Evolutionary conservation across 345 rosid species (phyloP), one percentile per base, ranked within the genome.

Genomic region (Populus nigra): DNA sequence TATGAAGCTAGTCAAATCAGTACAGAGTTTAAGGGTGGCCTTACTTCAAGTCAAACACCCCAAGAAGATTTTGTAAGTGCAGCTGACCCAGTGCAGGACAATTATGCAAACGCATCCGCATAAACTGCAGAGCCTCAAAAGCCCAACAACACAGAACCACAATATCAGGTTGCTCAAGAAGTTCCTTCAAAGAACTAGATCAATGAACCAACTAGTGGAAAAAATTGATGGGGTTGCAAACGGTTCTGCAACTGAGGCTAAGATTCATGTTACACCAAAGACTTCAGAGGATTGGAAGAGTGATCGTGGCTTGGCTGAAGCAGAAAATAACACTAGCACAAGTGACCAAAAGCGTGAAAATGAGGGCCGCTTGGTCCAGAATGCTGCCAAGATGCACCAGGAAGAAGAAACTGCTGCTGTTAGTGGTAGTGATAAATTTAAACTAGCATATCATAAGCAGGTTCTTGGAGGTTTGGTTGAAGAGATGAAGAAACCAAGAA

Each of bases 41-140:
- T 33, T 57, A 13, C 89, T 90, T 27, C n/a, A 3, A 7, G 35
- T 88, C 77, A 84, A 72, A 20, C 82, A 41, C 69, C 89, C 87
- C 2, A 87, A 88, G 79, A 27, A 12, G 9, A 86, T 72, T 27
- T 27, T n/a, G 31, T 7, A 65, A 16, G 10, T 13, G 7, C 2
- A 76, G 45, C 6, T 9, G 23, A 15, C 27, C 66, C 70, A 22
- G 38, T 23, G 23, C 5, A 33, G 16, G 71, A 17, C 33, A 29
- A 39, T 39, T 7, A 74, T 17, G 66, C 22, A 15, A 22, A 73
- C 17, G 27, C 25, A 61, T 23, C 25, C 27, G 3, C 65, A 7
- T 1, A 39, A 53, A 53, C 1, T 6, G 59, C 59, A 53, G 59
- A 20, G 69, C 69, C 41, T 66, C 38, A 27, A 45, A 25, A 43